These are phyloP conservation scores for Alternaria ventricosa DNA, from an alignment of 2,329 filamentous ascomycete species.

Conservation along the genomic window DNA sequence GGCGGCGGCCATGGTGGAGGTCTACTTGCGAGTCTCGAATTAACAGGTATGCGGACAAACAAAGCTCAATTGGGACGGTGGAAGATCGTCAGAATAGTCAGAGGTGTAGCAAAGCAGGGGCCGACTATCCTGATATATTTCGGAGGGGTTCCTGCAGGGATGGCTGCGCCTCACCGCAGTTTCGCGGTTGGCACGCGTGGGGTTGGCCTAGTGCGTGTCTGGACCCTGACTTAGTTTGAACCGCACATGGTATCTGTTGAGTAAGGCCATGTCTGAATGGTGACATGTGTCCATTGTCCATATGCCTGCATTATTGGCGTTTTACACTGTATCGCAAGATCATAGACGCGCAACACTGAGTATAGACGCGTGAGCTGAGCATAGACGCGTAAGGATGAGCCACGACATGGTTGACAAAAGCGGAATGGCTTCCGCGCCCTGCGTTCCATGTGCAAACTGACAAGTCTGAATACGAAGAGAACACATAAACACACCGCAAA, in stretches of 20 bases:
- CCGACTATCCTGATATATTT: slow-evolving; percentile 14
- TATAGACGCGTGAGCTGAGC: not conserved
- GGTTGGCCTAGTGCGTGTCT: slow-evolving; percentile 20
- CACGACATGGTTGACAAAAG: not conserved
- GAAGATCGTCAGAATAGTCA: not conserved
- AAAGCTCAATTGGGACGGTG: not conserved
- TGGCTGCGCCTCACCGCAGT: slow-evolving; percentile 29
- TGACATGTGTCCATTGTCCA: not conserved
- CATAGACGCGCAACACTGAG: not conserved
- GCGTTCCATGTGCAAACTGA: not conserved
- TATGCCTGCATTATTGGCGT: not conserved
- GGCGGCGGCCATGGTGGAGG: slow-evolving; percentile 49
- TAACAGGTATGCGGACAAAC: not conserved
- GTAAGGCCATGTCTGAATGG: not conserved
- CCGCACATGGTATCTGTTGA: slow-evolving; percentile 6
- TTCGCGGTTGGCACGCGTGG: slow-evolving; percentile 21
- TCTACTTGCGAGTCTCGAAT: not conserved
- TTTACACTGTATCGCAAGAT: not conserved
- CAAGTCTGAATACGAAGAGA: not conserved
- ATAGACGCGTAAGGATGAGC: slow-evolving; percentile 9
- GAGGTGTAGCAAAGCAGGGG: slow-evolving; percentile 13
- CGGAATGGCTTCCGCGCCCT: slow-evolving; percentile 11
- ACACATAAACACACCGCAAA: not conserved
- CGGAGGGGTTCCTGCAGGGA: slow-evolving; percentile 31
- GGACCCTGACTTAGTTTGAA: slow-evolving; percentile 6